These are phyloP conservation scores for Neurospora sp. DNA, from an alignment of 495 filamentous ascomycete genomes.

Conservation along the genomic window DNA sequence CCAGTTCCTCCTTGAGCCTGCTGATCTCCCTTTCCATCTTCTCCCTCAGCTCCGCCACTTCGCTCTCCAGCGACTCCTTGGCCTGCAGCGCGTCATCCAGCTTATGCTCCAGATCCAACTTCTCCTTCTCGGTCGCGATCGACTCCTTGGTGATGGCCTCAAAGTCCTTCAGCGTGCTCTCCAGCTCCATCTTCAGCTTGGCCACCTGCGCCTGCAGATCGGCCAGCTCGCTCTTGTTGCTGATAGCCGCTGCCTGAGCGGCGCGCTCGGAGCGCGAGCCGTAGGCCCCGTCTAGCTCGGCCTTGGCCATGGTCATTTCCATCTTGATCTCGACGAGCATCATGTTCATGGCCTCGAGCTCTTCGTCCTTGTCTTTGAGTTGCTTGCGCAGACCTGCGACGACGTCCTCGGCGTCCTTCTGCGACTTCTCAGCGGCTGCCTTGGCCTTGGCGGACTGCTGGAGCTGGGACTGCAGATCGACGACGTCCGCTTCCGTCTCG, in stretches of 20 bases:
- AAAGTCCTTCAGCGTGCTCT: constrained; percentile 73
- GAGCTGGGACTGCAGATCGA: constrained; percentile 9
- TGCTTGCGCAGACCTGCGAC: constrained; percentile 22
- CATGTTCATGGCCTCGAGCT: constrained; percentile 65
- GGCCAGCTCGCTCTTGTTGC: constrained; percentile 55
- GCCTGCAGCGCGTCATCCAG: constrained; percentile 28
- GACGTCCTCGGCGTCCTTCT: constrained; percentile 18
- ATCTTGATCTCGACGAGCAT: constrained; percentile 82
- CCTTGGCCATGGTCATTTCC: constrained; percentile 82
- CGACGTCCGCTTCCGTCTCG: constrained; percentile 10
- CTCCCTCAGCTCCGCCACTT: constrained; percentile 22
- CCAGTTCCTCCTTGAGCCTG: constrained; percentile 34
- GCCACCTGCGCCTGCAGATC: constrained; percentile 51
- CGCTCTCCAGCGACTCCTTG: constrained; percentile 26
- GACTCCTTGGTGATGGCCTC: constrained; percentile 78
- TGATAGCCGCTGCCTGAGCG: constrained; percentile 60
- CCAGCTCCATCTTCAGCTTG: constrained; percentile 68
- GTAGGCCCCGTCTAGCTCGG: constrained; percentile 91
- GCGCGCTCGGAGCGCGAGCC: constrained; percentile 69
- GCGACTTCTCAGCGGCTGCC: constrained; percentile 17
- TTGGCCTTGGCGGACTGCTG: constrained; percentile 6
- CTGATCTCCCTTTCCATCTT: constrained; percentile 27
- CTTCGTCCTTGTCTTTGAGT: constrained; percentile 46
- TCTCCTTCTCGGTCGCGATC: constrained; percentile 81
- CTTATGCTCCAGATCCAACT: constrained; percentile 59